Percentiles rank a stretch among this genome's conserved stretches.
phyloP scores from a whole-genome alignment of 306 rosid species.

The Argentina anserina region DNA sequence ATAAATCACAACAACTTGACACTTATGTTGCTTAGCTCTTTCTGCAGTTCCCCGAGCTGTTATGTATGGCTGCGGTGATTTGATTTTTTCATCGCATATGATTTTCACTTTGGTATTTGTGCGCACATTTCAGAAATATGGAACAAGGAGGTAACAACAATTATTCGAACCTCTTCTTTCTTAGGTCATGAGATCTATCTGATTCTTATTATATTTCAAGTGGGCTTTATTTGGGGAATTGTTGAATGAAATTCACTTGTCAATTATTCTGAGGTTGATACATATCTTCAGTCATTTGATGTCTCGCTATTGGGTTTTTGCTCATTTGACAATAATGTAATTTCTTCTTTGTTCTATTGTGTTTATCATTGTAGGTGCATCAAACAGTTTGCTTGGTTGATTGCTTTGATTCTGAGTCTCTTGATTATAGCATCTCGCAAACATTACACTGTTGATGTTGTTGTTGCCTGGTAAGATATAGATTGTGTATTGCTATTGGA shows the following conservation, averaged over 20 bases:
- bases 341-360: background rate
- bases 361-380: conserved; percentile 34
- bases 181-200: background rate
- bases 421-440: conserved; percentile 53
- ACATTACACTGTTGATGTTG: conserved; percentile 49
- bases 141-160: conserved; percentile 37
- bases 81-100: conserved; percentile 57
- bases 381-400: conserved; percentile 48
- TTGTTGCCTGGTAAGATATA: conserved; percentile 39
- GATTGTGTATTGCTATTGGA: conserved; percentile 5
- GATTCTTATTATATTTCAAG: background rate
- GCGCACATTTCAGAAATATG: conserved; percentile 45
- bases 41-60: conserved; percentile 47
- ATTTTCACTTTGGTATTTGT: conserved; percentile 50
- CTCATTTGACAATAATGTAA: background rate
- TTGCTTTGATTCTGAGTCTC: conserved; percentile 42
- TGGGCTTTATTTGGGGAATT: background rate
- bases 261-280: background rate
- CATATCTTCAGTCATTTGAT: background rate
- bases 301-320: background rate
- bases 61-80: conserved; percentile 50
- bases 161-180: background rate
- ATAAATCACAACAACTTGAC: background rate
- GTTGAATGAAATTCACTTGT: background rate
- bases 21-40: conserved; percentile 19